Conservation (phyloP, 176 grass and related monocot genomes). For the Carex littledalei region DNA sequence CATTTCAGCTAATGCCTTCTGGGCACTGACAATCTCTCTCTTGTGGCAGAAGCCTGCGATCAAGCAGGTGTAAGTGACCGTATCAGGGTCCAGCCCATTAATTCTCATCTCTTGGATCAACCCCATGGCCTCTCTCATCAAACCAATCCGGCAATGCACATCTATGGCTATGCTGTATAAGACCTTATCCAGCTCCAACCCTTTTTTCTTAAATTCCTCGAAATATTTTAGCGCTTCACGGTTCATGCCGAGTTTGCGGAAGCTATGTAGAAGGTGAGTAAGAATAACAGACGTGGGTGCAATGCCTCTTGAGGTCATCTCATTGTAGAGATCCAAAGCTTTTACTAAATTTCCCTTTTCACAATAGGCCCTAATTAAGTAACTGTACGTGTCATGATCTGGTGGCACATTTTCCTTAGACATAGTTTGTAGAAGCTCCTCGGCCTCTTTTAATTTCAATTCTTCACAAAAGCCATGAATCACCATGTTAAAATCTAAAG, state of each 20-base stretch:
- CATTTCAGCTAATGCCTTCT: slow-evolving; percentile 52
- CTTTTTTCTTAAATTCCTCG: slow-evolving; percentile 46
- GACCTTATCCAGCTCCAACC: slow-evolving; percentile 44
- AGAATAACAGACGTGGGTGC: slow-evolving; percentile 34
- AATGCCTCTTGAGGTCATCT: slow-evolving; percentile 55
- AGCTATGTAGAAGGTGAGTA: slow-evolving; percentile 48
- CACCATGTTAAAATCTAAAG: slow-evolving; percentile 60
- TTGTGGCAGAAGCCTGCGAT: slow-evolving; percentile 72
- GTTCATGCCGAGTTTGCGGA: slow-evolving; percentile 40
- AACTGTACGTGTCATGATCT: slow-evolving; percentile 46
- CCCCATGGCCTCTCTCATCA: slow-evolving; percentile 45
- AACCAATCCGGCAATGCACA: slow-evolving; percentile 52
- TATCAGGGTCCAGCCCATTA: slow-evolving; percentile 48
- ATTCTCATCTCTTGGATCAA: slow-evolving; percentile 65
- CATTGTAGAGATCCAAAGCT: slow-evolving; percentile 45
- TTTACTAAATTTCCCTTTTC: slow-evolving; percentile 42
- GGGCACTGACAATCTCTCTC: slow-evolving; percentile 54
- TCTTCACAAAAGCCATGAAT: slow-evolving; percentile 63
- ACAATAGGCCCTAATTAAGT: slow-evolving; percentile 57
- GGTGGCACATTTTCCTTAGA: slow-evolving; percentile 19
- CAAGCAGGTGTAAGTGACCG: slow-evolving; percentile 68
- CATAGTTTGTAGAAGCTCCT: slow-evolving; percentile 66
- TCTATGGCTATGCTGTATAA: slow-evolving; percentile 63
- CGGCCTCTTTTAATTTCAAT: slow-evolving; percentile 51
- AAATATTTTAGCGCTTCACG: slow-evolving; percentile 38